Base-by-base conservation (phyloP, 2,329 filamentous ascomycete genomes). In the Stachybotrys elegans region DNA sequence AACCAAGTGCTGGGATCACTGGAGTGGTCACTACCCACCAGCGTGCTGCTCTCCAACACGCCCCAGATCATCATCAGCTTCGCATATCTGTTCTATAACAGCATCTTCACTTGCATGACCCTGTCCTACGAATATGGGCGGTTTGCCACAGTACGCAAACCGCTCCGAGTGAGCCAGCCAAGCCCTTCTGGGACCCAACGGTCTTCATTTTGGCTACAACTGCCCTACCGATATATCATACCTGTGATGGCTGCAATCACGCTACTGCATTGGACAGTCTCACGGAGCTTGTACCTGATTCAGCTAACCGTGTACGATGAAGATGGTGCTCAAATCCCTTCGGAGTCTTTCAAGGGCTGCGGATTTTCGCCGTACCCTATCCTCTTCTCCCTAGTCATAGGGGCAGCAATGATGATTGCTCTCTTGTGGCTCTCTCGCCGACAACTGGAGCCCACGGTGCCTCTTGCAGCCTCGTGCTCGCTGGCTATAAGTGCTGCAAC, bases 211-310 rank as follows among this genome's bases (percentile, higher is more conserved):
- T 40, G 25, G 22, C n/a, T 40, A 19, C 38, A 40, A 23, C 22
- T 40, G 5, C 38, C 38, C 4, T 40, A 27, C 38, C 21, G 22
- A 8, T 27, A n/a, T 8, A 27, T 23, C 5, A 12, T 40, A 6
- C 38, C 38, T 16, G 11, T 40, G 4, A 27, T 40, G 16, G 22
- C 6, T 12, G 5, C 19, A 17, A 27, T 23, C 13, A 23, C 12
- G n/a, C 14, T 29, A 16, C 38, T 40, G 13, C 38, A 40, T 29
- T 40, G 38, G 38, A 22, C 29, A 5, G 29, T 40, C 20, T 40
- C 38, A 9, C 38, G 29, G 22, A 27, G 21, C 13, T 4, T 40
- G 4, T 40, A 27, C n/a, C 12, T 40, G n/a, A 11, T 40, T n/a
- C n/a, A n/a, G n/a, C n/a, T n/a, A n/a, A n/a, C n/a, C n/a, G n/a